Percentiles rank a stretch among this genome's conserved stretches.
These are phyloP conservation scores for Fusarium torulosum DNA, from an alignment of 2,329 filamentous ascomycete species.

Conservation along the genomic window DNA sequence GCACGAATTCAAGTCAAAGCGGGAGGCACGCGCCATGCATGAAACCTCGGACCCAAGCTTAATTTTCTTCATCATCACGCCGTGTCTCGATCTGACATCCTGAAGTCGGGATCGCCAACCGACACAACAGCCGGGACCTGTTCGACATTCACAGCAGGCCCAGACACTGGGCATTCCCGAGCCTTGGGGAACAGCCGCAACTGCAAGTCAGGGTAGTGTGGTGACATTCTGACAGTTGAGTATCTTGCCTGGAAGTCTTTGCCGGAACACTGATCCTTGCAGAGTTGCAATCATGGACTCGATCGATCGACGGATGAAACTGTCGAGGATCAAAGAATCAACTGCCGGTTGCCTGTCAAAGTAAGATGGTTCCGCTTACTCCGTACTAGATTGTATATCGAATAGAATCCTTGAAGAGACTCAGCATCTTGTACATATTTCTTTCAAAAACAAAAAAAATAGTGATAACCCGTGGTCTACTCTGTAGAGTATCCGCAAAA, in stretches of 20 bases:
- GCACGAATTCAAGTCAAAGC: background rate
- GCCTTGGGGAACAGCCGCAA: background rate
- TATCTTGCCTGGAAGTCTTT: background rate
- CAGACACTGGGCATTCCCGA: background rate
- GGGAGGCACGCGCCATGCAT: background rate
- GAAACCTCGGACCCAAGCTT: background rate
- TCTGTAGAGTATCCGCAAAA: background rate
- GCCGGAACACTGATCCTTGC: background rate
- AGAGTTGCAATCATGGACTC: background rate
- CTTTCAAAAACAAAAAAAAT: background rate
- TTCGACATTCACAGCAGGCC: background rate
- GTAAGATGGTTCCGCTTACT: background rate
- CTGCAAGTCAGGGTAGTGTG: constrained; percentile 1
- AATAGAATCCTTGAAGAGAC: background rate
- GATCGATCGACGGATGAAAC: constrained; percentile 9
- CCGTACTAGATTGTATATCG: background rate
- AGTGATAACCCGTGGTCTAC: too few relatives aligned
- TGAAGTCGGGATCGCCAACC: background rate
- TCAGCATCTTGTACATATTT: background rate
- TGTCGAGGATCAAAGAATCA: background rate
- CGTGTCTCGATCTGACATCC: background rate
- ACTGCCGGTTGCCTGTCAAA: background rate
- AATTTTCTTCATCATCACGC: background rate
- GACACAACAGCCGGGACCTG: background rate
- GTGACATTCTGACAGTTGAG: constrained; percentile 6